Evolutionary conservation across 495 filamentous ascomycete genomes (phyloP), one percentile per base, ranked within the genome.

Genomic region (Neurospora hispaniola): DNA sequence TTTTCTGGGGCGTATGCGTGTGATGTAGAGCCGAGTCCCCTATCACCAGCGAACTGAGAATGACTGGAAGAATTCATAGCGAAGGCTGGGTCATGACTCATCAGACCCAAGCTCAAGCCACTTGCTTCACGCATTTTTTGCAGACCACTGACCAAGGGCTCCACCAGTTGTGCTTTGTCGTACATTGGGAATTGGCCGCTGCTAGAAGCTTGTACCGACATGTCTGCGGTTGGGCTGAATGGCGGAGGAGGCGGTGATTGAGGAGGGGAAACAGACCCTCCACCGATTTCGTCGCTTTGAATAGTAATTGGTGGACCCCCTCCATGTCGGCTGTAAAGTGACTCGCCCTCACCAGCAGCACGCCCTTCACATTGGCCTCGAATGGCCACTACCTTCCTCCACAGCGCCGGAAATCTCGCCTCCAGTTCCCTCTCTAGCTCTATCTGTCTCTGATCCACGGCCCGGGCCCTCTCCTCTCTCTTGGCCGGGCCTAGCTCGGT

Each of bases 361-460:
- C 41, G 74, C 40, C 77, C 27, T 27, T 59, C 68, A n/a, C 66
- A 62, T 12, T 75, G 71, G 12, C 74, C 76, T n/a, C 75, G 72
- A 73, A 82, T 76, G 4, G 80, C 75, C 39, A 78, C 69, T 0
- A 79, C 79, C 71, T 85, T 83, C 44, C 72, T 79, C 70, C 77
- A 82, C 12, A 84, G 75, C 7, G 74, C 77, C 0, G 82, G 80
- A 48, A 82, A 80, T 11, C 75, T 76, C 5, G 72, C 69, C 43
- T 82, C 76, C 35, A 85, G 82, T 42, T 84, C 81, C 1, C 73
- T 71, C 66, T 84, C 82, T 40, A 85, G 77, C 27, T 82, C 79
- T 68, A 74, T 76, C 69, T 85, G 84, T 18, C 81, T 78, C 59
- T 83, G 79, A 31, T 80, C 76, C n/a, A 82, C 80, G 9, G 78